phyloP scores from a whole-genome alignment of 345 rosid genomes.

The Gynandropsis gynandra region DNA sequence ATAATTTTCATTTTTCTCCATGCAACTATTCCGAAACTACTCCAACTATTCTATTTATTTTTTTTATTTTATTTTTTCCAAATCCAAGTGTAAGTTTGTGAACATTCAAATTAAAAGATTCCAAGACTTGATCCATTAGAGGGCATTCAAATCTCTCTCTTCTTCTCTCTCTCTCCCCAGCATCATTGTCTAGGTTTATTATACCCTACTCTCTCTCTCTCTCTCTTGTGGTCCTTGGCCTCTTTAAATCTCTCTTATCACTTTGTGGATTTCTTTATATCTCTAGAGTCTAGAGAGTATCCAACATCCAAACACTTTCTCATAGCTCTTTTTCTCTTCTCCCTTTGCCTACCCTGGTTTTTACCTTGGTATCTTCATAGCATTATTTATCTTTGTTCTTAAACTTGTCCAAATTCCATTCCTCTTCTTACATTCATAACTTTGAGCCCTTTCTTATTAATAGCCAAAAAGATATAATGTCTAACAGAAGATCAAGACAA shows the following conservation, averaged over 20 bases:
- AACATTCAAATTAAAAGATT: no score
- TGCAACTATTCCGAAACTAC: no score
- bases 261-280: slow-evolving; percentile 41
- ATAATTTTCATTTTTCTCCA: background rate
- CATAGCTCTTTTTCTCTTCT: slow-evolving; percentile 10
- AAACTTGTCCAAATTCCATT: background rate
- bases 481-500: slow-evolving; percentile 72
- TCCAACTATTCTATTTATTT: no score
- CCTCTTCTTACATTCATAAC: no score
- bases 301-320: slow-evolving; percentile 14
- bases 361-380: slow-evolving; percentile 8
- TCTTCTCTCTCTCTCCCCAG: slow-evolving; percentile 6
- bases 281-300: slow-evolving; percentile 16
- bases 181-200: slow-evolving; percentile 28
- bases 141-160: slow-evolving; percentile 14
- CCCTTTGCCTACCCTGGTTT: background rate
- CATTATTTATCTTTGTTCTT: background rate
- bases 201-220: slow-evolving; percentile 20
- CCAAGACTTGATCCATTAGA: slow-evolving; percentile 1
- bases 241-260: slow-evolving; percentile 58
- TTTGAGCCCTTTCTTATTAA: no score
- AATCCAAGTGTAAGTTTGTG: background rate
- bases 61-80: no score
- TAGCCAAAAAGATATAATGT: slow-evolving; percentile 34
- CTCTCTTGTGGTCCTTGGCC: slow-evolving; percentile 45